These are phyloP conservation scores for Gynochthodes officinalis DNA, from an alignment of 257 asterid genomes.

Conservation along the genomic window DNA sequence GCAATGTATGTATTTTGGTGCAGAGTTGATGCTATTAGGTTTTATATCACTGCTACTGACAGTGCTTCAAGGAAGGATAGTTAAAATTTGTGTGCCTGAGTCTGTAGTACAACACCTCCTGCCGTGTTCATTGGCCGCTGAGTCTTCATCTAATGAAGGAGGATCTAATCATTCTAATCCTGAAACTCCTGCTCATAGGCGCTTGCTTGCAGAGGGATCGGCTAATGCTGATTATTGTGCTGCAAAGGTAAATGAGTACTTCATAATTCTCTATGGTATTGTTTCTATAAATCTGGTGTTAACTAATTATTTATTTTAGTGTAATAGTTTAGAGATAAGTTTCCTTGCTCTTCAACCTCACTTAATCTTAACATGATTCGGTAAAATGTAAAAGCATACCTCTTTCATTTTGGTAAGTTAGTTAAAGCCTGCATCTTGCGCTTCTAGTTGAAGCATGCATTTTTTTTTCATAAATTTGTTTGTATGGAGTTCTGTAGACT, in stretches of 20 bases:
- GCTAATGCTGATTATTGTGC: conserved; percentile 28
- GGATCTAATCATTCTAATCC: conserved; percentile 19
- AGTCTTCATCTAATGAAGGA: conserved; percentile 19
- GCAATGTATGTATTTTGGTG: conserved; percentile 7
- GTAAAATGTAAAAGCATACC: neutral
- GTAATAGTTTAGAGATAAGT: neutral
- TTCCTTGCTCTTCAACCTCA: neutral
- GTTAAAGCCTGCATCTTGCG: neutral
- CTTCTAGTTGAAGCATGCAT: neutral
- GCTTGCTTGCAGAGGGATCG: conserved; percentile 28
- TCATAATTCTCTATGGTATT: neutral
- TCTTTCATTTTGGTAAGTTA: neutral
- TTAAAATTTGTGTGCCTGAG: conserved; percentile 33
- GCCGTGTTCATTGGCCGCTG: conserved; percentile 26
- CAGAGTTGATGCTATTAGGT: conserved; percentile 58
- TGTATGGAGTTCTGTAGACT: neutral
- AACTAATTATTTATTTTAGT: neutral
- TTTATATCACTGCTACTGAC: conserved; percentile 45
- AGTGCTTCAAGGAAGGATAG: conserved; percentile 31
- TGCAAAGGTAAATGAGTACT: conserved; percentile 22
- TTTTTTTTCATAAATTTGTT: neutral
- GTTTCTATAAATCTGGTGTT: neutral
- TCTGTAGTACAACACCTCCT: conserved; percentile 29
- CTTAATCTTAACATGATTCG: neutral
- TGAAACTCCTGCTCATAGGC: conserved; percentile 20